phyloP scores from a whole-genome alignment of 805 yeast species.

The Hanseniaspora mollemarum region DNA sequence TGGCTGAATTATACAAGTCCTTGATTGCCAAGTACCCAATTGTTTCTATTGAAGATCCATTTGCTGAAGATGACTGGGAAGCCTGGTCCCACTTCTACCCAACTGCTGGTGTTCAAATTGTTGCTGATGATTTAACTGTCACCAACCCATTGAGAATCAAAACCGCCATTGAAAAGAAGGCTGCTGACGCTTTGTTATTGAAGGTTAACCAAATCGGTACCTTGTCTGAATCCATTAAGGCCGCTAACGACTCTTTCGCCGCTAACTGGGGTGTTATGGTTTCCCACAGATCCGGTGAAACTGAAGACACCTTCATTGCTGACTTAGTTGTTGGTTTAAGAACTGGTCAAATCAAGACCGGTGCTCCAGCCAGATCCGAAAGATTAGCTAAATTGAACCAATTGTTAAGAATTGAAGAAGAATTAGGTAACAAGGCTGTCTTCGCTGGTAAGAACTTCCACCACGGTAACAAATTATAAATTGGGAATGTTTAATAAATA shows the following conservation, averaged over 20 bases:
- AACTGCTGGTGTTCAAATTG: constrained; percentile 72
- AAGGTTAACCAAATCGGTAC: constrained; percentile 99
- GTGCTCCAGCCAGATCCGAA: constrained; percentile 99
- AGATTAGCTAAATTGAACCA: constrained; percentile 99
- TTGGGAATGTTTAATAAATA: constrained; percentile 3
- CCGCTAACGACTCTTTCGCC: constrained; percentile 86
- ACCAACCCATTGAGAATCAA: constrained; percentile 92
- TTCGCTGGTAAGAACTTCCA: constrained; percentile 92
- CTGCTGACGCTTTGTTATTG: constrained; percentile 85
- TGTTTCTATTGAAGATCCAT: constrained; percentile 97
- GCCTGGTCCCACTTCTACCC: constrained; percentile 86
- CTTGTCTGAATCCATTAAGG: constrained; percentile 88
- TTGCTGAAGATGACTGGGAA: constrained; percentile 99
- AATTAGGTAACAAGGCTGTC: constrained; percentile 92
- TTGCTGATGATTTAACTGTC: constrained; percentile 96
- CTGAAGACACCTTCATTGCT: constrained; percentile 97
- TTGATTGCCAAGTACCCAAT: constrained; percentile 88
- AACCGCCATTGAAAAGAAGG: constrained; percentile 93
- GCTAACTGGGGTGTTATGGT: constrained; percentile 99
- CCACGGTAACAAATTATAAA: constrained; percentile 34
- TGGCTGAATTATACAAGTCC: constrained; percentile 71
- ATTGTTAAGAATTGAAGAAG: constrained; percentile 96
- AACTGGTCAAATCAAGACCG: constrained; percentile 98
- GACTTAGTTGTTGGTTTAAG: constrained; percentile 96
- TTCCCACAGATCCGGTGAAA: constrained; percentile 99